A percentile compares a stretch with the other conserved stretches of the same genome.
Evolutionary conservation across 176 grass and related monocot species (phyloP).

Genomic region (Dactylis glomerata): DNA sequence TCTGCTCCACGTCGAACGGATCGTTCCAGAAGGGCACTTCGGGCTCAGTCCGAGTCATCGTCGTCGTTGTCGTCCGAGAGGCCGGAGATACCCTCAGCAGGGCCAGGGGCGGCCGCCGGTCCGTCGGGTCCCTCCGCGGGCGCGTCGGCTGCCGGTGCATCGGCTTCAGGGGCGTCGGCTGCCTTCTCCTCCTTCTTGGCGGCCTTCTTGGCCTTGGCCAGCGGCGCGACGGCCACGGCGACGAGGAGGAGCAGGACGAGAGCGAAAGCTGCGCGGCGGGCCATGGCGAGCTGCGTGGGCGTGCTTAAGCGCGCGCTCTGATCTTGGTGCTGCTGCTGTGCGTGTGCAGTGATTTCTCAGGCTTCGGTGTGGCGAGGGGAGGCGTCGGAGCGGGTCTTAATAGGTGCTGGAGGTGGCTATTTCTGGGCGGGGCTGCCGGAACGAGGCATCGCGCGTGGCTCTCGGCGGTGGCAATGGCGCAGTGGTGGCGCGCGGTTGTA

Average conservation of each 20-base stretch:
- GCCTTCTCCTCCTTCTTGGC: neutral
- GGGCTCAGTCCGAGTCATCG: slow-evolving; percentile 5
- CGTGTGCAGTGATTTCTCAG: neutral
- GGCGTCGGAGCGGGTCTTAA: neutral
- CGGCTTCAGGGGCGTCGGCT: neutral
- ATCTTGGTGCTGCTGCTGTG: neutral
- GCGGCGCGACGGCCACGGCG: slow-evolving; percentile 13
- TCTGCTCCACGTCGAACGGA: neutral
- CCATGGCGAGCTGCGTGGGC: slow-evolving; percentile 16
- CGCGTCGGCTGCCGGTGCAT: neutral
- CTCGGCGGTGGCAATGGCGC: neutral
- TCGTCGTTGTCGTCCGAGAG: slow-evolving; percentile 25
- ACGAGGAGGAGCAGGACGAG: slow-evolving; percentile 20
- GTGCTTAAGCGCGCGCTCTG: neutral
- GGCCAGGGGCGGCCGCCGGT: slow-evolving; percentile 33
- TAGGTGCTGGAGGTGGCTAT: neutral
- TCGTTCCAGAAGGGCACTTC: neutral
- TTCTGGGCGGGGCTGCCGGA: neutral
- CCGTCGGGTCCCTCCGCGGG: neutral
- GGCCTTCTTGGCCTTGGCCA: slow-evolving; percentile 13
- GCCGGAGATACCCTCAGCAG: slow-evolving; percentile 42
- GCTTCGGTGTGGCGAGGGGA: neutral
- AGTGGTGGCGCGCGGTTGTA: neutral
- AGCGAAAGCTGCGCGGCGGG: neutral
- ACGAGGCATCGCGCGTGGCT: neutral